Evolutionary conservation across 257 asterid species (phyloP), one percentile per base, ranked within the genome.

Genomic region (Echites panduratus): DNA sequence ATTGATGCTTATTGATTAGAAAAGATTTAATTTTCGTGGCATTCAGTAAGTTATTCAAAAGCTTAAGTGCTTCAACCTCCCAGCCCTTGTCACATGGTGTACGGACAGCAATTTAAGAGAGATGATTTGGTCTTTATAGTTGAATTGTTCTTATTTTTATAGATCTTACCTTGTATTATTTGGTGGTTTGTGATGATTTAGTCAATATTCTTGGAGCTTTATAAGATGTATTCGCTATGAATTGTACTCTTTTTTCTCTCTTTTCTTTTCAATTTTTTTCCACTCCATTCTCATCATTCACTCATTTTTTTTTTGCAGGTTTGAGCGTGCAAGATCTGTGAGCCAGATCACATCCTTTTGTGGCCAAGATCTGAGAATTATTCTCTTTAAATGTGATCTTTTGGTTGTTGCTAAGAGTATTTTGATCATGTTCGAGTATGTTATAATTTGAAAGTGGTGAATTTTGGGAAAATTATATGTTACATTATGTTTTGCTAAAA

Each of bases 301-400:
- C 32, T 58, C 9, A 5, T 2, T 32, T 26, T n/a, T n/a, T n/a
- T n/a, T n/a, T 40, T 32, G 44, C 69, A 64, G 69, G 69, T 65
- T 19, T 65, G 70, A 65, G 50, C 14, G 49, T 38, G 45, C 70
- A 65, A 35, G 69, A 64, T 64, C 50, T 40, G 27, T 65, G 27
- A 38, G 8, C 19, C 2, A 0, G 13, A 4, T 11, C 19, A 0
- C n/a, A n/a, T n/a, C n/a, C 20, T 19, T n/a, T 11, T 32, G 38
- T 32, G 38, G 38, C 38, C 38, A 32, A 32, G 38, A 32, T 50
- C 22, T 17, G 24, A 8, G 20, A 58, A 58, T 58, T 27, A 38
- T 12, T 58, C 24, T 26, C 24, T 58, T 11, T 11, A 13, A 1
- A 32, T 32, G 1, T 7, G 26, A 11, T 58, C 9, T 58, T 58